Base-by-base conservation (phyloP, 2,329 filamentous ascomycete species). In the Shiraia bambusicola region DNA sequence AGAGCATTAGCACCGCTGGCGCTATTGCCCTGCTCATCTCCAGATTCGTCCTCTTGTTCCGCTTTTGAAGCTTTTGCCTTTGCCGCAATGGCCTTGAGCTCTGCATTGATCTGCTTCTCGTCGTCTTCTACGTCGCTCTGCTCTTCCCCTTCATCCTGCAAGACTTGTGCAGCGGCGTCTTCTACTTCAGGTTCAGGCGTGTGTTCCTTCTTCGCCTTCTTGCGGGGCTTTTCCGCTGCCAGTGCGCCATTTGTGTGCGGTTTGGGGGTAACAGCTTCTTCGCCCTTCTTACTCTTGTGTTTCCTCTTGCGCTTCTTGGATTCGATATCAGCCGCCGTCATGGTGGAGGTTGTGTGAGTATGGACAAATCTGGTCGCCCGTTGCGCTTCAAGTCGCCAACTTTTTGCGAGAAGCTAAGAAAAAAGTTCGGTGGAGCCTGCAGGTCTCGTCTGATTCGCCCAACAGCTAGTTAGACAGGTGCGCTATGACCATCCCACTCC, bases 231-330 rank as follows among this genome's bases (percentile, higher is more conserved):
- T 55, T 54, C 68, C 24, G 39, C 49, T 35, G 53, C 55, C 2
- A 52, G 50, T 63, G 67, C 59, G 43, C 53, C 52, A 51, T 63
- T 65, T 44, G 66, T 66, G 43, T 69, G 61, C 32, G 50, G 49
- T 34, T 58, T 49, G 15, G 55, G 52, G n/a, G 52, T 37, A 16
- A 47, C 51, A 19, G 39, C 44, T 19, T 61, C 60, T 9, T 65
- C 63, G 17, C 56, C 52, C 40, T 60, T 59, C 37, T 69, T 62
- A 55, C 56, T 61, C 45, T 62, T 67, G 52, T 75, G 72, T 61
- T 74, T 76, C 52, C 73, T 63, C 67, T 76, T 76, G 37, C 72
- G 69, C 62, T 76, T 76, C 44, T 71, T 73, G 7, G 65, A 62
- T 16, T 71, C 65, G 32, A 69, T 58, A 39, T 71, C 69, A 39